These are phyloP conservation scores for Coprinopsis strossmayeri DNA, from an alignment of 768 basidiomycete genomes.

Conservation along the genomic window DNA sequence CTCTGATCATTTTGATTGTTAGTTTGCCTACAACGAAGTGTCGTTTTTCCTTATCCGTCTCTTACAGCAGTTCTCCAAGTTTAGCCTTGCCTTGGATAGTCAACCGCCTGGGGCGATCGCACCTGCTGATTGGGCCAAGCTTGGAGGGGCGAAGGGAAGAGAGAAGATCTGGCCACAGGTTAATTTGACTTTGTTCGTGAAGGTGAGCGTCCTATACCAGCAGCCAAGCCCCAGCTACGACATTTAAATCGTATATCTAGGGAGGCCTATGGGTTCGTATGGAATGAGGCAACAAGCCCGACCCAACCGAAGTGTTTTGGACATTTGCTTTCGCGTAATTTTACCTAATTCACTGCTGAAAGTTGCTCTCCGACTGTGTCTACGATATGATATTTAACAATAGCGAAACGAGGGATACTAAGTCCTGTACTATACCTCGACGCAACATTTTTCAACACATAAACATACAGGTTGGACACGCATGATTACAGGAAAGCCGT, in stretches of 20 bases:
- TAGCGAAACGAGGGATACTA: no score
- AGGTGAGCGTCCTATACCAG: not conserved
- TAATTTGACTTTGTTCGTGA: slow-evolving; percentile 20
- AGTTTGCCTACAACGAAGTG: slow-evolving; percentile 64
- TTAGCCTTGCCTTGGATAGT: slow-evolving; percentile 38
- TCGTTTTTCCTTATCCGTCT: slow-evolving; percentile 60
- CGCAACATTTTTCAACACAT: no score
- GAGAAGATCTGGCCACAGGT: slow-evolving; percentile 22
- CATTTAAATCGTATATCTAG: not conserved
- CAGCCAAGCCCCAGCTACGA: not conserved
- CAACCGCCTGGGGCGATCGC: slow-evolving; percentile 36
- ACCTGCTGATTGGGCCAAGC: slow-evolving; percentile 35
- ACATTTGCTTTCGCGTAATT: no score
- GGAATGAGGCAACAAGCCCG: not conserved
- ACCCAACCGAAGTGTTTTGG: no score
- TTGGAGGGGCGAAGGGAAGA: slow-evolving; percentile 17
- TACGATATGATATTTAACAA: no score
- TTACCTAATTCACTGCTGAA: no score
- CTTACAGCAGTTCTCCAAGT: slow-evolving; percentile 44
- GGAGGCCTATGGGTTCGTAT: not conserved
- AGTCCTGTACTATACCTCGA: no score
- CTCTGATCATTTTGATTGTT: not conserved
- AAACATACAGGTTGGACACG: no score
- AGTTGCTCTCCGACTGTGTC: no score
- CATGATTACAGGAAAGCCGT: no score